Conservation (phyloP, 768 basidiomycete species). For the Phaeotremella skinneri region DNA sequence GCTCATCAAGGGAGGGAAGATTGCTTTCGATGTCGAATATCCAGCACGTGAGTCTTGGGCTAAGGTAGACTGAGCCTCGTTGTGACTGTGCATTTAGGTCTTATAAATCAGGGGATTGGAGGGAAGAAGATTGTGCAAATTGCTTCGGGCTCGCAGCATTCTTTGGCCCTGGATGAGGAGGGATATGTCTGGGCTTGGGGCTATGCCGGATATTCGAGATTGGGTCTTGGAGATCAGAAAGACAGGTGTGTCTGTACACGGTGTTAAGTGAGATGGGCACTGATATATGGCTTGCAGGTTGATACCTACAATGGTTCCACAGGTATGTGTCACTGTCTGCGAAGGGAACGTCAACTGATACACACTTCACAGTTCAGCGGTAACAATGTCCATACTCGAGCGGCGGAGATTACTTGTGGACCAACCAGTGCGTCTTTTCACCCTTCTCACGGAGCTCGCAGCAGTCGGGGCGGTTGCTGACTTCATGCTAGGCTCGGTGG, state of each 20-base stretch:
- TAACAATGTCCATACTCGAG: conserved; percentile 64
- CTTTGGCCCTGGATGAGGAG: conserved; percentile 71
- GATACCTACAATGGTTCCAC: conserved; percentile 77
- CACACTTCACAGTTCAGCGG: conserved; percentile 65
- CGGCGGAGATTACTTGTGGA: conserved; percentile 67
- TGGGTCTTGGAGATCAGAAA: conserved; percentile 63
- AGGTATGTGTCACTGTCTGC: conserved; percentile 54
- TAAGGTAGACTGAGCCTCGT: neutral
- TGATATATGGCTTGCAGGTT: conserved; percentile 49
- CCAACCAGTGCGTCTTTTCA: conserved; percentile 59
- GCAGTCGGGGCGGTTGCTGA: neutral
- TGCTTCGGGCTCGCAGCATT: conserved; percentile 82
- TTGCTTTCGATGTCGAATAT: conserved; percentile 70
- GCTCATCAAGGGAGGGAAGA: conserved; percentile 79
- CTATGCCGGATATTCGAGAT: conserved; percentile 66
- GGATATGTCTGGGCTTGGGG: conserved; percentile 49
- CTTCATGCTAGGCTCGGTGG: conserved; percentile 37
- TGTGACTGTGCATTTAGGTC: conserved; percentile 24
- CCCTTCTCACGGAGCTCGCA: neutral
- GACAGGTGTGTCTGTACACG: conserved; percentile 57
- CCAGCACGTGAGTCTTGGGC: conserved; percentile 27
- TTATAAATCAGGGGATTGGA: conserved; percentile 55
- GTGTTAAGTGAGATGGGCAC: neutral
- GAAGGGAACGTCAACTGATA: conserved; percentile 6
- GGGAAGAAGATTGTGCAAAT: conserved; percentile 78